A percentile compares a stretch with the other conserved stretches of the same genome.
Conservation (phyloP, 108 stramenopile species). For the Parietichytrium sp. region DNA sequence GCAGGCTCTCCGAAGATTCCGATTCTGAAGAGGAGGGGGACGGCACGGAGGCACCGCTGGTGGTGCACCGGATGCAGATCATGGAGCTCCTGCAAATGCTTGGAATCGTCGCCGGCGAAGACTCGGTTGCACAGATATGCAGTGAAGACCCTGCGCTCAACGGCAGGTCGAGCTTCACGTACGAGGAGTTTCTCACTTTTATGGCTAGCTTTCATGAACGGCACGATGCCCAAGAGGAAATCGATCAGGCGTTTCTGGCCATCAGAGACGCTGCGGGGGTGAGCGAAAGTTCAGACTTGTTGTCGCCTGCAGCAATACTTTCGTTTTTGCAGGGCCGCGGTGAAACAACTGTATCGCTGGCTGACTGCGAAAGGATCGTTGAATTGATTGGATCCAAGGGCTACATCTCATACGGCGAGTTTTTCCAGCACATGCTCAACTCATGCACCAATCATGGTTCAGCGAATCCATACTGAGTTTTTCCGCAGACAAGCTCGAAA, state of each 20-base stretch:
- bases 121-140: not conserved
- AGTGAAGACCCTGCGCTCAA: not conserved
- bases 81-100: conserved; percentile 37
- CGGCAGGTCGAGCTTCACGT: not conserved
- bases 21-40: too few species aligned
- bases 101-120: not conserved
- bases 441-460: too few species aligned
- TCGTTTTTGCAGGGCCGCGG: not conserved
- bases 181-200: conserved; percentile 10
- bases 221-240: conserved; percentile 31
- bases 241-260: not conserved
- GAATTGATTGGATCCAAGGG: not conserved
- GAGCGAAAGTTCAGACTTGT: not conserved
- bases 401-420: not conserved
- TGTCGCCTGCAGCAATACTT: not conserved
- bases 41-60: too few species aligned
- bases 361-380: conserved; percentile 23
- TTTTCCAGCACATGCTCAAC: not conserved
- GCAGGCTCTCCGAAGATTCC: too few species aligned
- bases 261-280: not conserved
- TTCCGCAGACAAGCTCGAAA: too few species aligned
- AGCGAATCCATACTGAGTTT: too few species aligned
- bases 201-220: not conserved
- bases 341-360: not conserved
- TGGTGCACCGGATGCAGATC: conserved; percentile 17